Evolutionary conservation across 768 basidiomycete genomes (phyloP).

Genomic region (Leccinum ochraceum): DNA sequence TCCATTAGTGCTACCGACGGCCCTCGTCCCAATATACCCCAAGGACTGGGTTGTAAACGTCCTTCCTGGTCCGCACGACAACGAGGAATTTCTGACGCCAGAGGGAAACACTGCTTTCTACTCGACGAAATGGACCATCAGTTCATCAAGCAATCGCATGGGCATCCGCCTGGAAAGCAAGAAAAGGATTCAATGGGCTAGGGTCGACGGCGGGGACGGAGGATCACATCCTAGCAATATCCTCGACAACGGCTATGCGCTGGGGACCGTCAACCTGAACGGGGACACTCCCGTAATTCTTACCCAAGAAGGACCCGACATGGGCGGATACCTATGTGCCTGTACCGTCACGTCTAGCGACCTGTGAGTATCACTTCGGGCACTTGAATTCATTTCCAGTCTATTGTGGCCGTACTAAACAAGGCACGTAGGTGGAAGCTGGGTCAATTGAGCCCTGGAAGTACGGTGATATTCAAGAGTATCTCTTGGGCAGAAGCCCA

Average conservation of each 20-base stretch:
- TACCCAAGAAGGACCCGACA: slow-evolving; percentile 59
- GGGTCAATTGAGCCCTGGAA: slow-evolving; percentile 63
- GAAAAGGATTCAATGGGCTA: slow-evolving; percentile 52
- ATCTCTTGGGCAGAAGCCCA: slow-evolving; percentile 46
- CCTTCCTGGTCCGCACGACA: slow-evolving; percentile 64
- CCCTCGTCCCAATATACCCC: slow-evolving; percentile 46
- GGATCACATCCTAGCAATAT: slow-evolving; percentile 72
- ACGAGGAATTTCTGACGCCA: slow-evolving; percentile 51
- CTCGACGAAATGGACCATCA: slow-evolving; percentile 50
- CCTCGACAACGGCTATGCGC: slow-evolving; percentile 59
- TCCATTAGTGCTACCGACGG: slow-evolving; percentile 24
- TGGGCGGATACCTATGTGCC: slow-evolving; percentile 61
- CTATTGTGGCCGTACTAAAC: background rate
- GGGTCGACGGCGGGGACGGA: slow-evolving; percentile 60
- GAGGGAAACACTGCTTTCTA: slow-evolving; percentile 55
- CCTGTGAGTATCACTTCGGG: slow-evolving; percentile 37
- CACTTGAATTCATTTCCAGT: background rate
- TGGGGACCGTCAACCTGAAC: slow-evolving; percentile 60
- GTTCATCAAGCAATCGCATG: slow-evolving; percentile 59
- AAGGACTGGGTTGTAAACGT: slow-evolving; percentile 53
- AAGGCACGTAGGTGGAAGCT: slow-evolving; percentile 57
- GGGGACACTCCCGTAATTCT: slow-evolving; percentile 73
- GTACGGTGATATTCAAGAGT: slow-evolving; percentile 51
- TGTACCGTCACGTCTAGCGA: slow-evolving; percentile 55
- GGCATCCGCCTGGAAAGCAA: slow-evolving; percentile 57